Evolutionary conservation across 2,329 filamentous ascomycete genomes (phyloP), one percentile per base, ranked within the genome.

Genomic region (Diplodia seriata): DNA sequence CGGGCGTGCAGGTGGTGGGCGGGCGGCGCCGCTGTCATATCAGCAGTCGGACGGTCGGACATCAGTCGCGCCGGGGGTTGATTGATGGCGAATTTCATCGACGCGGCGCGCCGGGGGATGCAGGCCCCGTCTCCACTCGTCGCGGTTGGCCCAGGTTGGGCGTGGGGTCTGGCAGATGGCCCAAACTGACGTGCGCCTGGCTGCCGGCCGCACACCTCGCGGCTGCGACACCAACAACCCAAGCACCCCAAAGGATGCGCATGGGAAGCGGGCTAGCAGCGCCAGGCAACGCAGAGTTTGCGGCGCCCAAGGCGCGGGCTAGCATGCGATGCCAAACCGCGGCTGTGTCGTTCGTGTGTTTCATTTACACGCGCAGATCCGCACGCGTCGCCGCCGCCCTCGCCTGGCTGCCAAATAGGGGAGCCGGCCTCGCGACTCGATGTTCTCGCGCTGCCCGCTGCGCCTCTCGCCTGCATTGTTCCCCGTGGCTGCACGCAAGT

Each of bases 311-410:
- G 26, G 59, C 43, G 59, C 59, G 59, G 57, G 59, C 31, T 51
- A 51, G 31, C 29, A 18, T 23, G 59, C 47, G 47, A 63, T 63
- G 50, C 62, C 62, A 65, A 65, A 65, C 62, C 29, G 62, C 62
- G 62, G 62, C 62, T 65, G 62, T 65, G 62, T 65, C 62, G 59
- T 63, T 63, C 59, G 59, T 63, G 59, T 65, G 62, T 65, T 65
- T 65, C 49, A 54, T 43, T 65, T 55, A 65, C 62, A 65, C 23
- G 11, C 62, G 62, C 26, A 36, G 43, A 63, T 63, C 59, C 40
- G 59, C 47, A 49, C 29, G 43, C 57, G 47, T 51, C 59, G 59
- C 59, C 36, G 50, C 59, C 43, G 31, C 59, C 49, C 59, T 51
- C 18, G 40, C 40, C 59, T 47, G 29, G 59, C 59, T 63, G 59